Evolutionary conservation across 2,329 filamentous ascomycete genomes (phyloP).

Genomic region (Aspergillus alliaceus): DNA sequence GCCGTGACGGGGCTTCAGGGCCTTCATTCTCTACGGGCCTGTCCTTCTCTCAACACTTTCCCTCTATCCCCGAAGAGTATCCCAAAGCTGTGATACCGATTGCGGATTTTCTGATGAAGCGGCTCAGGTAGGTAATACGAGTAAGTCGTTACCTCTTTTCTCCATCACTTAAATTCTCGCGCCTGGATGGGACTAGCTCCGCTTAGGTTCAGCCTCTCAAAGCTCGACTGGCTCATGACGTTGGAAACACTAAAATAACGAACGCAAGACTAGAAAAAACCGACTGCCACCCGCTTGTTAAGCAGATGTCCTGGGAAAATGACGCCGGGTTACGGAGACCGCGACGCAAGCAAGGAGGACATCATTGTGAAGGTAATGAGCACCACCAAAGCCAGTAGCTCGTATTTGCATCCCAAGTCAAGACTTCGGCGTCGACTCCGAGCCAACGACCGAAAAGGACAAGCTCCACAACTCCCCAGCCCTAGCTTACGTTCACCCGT

Average conservation of each 20-base stretch:
- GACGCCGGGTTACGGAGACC: constrained; percentile 78
- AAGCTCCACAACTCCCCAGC: constrained; percentile 67
- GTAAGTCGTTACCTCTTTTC: too few relatives aligned
- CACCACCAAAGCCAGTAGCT: constrained; percentile 51
- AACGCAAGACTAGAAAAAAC: constrained; percentile 67
- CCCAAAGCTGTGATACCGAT: constrained; percentile 52
- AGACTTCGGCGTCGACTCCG: constrained; percentile 19
- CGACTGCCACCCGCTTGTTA: constrained; percentile 73
- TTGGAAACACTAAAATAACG: constrained; percentile 87
- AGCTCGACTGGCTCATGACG: constrained; percentile 80
- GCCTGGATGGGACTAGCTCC: constrained; percentile 61
- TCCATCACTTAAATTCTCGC: too few relatives aligned
- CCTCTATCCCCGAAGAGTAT: constrained; percentile 48
- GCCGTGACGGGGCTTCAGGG: constrained; percentile 43
- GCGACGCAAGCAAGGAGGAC: constrained; percentile 64
- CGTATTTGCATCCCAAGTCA: too few relatives aligned
- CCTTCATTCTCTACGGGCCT: constrained; percentile 50
- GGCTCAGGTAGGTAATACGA: too few relatives aligned
- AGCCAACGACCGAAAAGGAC: constrained; percentile 10
- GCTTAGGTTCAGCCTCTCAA: constrained; percentile 68
- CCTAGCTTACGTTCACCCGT: constrained; percentile 74
- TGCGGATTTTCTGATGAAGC: constrained; percentile 52
- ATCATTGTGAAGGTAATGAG: constrained; percentile 56
- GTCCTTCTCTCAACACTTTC: constrained; percentile 51
- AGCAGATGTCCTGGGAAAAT: constrained; percentile 73